Conservation (phyloP, 2,329 filamentous ascomycete genomes). For the Bipolaris zeicola region DNA sequence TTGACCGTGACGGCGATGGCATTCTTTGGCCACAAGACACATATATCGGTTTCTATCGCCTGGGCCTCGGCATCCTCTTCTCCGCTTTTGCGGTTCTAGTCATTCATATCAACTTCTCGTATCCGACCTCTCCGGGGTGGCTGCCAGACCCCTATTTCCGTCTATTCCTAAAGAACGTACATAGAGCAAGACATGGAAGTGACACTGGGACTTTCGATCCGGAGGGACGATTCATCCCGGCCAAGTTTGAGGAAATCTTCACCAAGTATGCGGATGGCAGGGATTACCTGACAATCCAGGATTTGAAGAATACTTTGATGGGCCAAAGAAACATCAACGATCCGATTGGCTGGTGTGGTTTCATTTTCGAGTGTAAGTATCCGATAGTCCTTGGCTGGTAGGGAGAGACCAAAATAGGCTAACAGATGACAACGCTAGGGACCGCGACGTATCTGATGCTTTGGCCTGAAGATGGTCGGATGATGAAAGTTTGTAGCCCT, state of each 20-base stretch:
- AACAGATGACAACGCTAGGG: slow-evolving; percentile 37
- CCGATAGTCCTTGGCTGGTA: background rate
- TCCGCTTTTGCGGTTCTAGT: slow-evolving; percentile 53
- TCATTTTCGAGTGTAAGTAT: slow-evolving; percentile 51
- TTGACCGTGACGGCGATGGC: slow-evolving; percentile 58
- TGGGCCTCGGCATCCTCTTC: slow-evolving; percentile 55
- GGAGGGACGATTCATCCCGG: slow-evolving; percentile 54
- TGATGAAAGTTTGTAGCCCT: slow-evolving; percentile 52
- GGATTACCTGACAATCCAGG: slow-evolving; percentile 49
- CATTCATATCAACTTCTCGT: slow-evolving; percentile 58
- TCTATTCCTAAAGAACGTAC: slow-evolving; percentile 49
- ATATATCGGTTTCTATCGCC: slow-evolving; percentile 53
- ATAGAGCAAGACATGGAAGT: slow-evolving; percentile 53
- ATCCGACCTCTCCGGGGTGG: slow-evolving; percentile 52
- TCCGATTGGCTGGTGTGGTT: slow-evolving; percentile 54
- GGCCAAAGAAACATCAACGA: slow-evolving; percentile 51
- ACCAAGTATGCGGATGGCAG: slow-evolving; percentile 51
- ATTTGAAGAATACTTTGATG: slow-evolving; percentile 48
- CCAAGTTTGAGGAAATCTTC: slow-evolving; percentile 57
- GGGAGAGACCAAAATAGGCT: background rate
- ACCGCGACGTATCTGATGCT: slow-evolving; percentile 59
- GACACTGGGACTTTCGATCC: slow-evolving; percentile 53
- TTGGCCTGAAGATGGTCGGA: slow-evolving; percentile 61
- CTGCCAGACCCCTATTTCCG: slow-evolving; percentile 55
- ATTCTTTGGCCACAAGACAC: slow-evolving; percentile 62